Conservation (phyloP, 495 filamentous ascomycete genomes). For the Schizothecium vesticola region DNA sequence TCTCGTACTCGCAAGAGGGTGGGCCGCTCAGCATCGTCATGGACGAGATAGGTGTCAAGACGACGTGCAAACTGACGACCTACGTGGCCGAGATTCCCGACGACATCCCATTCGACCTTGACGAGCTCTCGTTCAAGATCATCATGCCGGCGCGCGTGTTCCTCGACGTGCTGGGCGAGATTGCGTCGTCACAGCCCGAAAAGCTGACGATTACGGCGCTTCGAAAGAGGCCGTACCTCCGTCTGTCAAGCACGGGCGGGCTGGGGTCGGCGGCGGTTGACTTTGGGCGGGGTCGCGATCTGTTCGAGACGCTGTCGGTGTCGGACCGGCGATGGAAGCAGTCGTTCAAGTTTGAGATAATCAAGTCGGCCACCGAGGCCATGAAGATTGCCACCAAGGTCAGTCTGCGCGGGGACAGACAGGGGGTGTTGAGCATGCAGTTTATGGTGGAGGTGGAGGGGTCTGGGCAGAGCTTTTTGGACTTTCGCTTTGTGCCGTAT, state of each 20-base stretch:
- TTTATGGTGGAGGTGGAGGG: slow-evolving; percentile 87
- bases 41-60: slow-evolving; percentile 78
- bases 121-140: slow-evolving; percentile 71
- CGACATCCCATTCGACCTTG: slow-evolving; percentile 74
- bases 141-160: slow-evolving; percentile 86
- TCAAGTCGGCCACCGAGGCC: slow-evolving; percentile 75
- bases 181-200: slow-evolving; percentile 65
- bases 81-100: slow-evolving; percentile 67
- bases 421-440: slow-evolving; percentile 89
- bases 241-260: slow-evolving; percentile 65
- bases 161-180: slow-evolving; percentile 76
- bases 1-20: slow-evolving; percentile 68
- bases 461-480: slow-evolving; percentile 35
- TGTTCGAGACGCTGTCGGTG: slow-evolving; percentile 74
- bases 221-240: slow-evolving; percentile 62
- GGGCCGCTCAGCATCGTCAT: slow-evolving; percentile 74
- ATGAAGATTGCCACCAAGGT: slow-evolving; percentile 92
- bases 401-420: slow-evolving; percentile 77
- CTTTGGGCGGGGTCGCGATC: slow-evolving; percentile 67
- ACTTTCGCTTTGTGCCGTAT: slow-evolving; percentile 49
- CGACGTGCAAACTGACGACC: slow-evolving; percentile 86
- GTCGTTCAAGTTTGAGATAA: slow-evolving; percentile 75
- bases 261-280: slow-evolving; percentile 79
- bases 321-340: slow-evolving; percentile 44
- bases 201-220: slow-evolving; percentile 58